Conservation (phyloP, 371 early-diverging fungal genomes). For the Blastocladiella emersonii region DNA sequence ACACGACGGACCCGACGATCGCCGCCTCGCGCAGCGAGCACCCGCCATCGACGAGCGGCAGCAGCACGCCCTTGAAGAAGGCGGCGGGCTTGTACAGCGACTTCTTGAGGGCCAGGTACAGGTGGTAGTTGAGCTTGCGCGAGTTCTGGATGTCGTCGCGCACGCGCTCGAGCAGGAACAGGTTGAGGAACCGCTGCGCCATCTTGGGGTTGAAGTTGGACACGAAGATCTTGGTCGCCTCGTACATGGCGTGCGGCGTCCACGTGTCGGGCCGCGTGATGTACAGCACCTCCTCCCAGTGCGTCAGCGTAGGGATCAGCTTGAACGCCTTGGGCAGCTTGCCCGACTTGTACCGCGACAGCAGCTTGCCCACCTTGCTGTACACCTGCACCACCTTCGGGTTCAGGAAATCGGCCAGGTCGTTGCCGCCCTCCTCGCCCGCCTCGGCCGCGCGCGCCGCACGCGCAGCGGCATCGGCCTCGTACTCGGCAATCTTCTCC, state of each 20-base stretch:
- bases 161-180: slow-evolving; percentile 77
- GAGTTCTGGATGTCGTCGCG: slow-evolving; percentile 86
- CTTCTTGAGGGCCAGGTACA: slow-evolving; percentile 92
- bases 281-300: slow-evolving; percentile 93
- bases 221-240: slow-evolving; percentile 90
- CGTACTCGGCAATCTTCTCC: slow-evolving; percentile 37
- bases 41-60: slow-evolving; percentile 81
- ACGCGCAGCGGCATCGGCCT: neutral
- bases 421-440: neutral
- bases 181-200: slow-evolving; percentile 79
- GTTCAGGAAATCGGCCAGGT: slow-evolving; percentile 37
- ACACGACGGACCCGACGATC: slow-evolving; percentile 78
- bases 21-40: slow-evolving; percentile 97
- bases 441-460: neutral
- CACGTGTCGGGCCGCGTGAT: slow-evolving; percentile 81
- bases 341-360: slow-evolving; percentile 88
- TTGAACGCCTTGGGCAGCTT: slow-evolving; percentile 97
- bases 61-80: slow-evolving; percentile 93
- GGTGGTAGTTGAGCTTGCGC: slow-evolving; percentile 89
- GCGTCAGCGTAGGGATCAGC: slow-evolving; percentile 82
- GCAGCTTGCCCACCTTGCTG: slow-evolving; percentile 81
- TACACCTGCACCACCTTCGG: slow-evolving; percentile 91
- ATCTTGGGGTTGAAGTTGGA: slow-evolving; percentile 83
- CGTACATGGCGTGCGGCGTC: slow-evolving; percentile 91
- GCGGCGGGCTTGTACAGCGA: slow-evolving; percentile 90